Base-by-base conservation (phyloP, 1,139 yeast genomes). In the Citeromyces siamensis region DNA sequence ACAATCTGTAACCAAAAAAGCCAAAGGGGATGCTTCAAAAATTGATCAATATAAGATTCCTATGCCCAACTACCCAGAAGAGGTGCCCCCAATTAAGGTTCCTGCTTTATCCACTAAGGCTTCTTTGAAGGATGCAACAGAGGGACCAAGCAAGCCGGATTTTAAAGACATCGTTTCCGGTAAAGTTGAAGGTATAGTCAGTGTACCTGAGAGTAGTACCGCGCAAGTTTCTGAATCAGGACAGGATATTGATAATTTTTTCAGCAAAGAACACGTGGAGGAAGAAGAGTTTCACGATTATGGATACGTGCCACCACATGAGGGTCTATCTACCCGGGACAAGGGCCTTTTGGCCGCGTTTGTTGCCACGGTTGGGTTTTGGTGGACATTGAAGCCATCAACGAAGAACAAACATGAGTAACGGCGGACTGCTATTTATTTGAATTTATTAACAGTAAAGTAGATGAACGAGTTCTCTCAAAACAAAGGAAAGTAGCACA, bases 41-140 rank as follows among this genome's bases (percentile, higher is more conserved):
- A 61, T 65, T 38, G 70, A 64, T 45, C 60, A 43, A 38, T 63
- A 53, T 51, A 52, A 53, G 41, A 44, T 65, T 32, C 68, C 69
- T 13, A 46, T 47, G 37, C 47, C 45, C 19, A 42, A 46, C 29
- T 44, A 42, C 26, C 46, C 51, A 14, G 44, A 42, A 36, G 49
- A 47, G n/a, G 37, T 43, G 19, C 53, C 58, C 2, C 53, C 56
- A 21, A 43, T 58, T 41, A 58, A 52, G 43, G 56, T 64, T 37
- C 68, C 68, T 2, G 53, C 59, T 1, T 51, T 58, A 4, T 62
- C 66, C 2, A 43, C 51, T 1, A 41, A 45, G 28, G 51, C 51
- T 5, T 49, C 54, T 23, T 23, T 23, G 13, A 12, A 23, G 8
- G 14, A 23, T 5, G 10, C 28, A 5, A 14, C 10, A 14, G 14